These are phyloP conservation scores for Phanerodontia chrysosporium DNA, from an alignment of 768 basidiomycete species.

Conservation along the genomic window DNA sequence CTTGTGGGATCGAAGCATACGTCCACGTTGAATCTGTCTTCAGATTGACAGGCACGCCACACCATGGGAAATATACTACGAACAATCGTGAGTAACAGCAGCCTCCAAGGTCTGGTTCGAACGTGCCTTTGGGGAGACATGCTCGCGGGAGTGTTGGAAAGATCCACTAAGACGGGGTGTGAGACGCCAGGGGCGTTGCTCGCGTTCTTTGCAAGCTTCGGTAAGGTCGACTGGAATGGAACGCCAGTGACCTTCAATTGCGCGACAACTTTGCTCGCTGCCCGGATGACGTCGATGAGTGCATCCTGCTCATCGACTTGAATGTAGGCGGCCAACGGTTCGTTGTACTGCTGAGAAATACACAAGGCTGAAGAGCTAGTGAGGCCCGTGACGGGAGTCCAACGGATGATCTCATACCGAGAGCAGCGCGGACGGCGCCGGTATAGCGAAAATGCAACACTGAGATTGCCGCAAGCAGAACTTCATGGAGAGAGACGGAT, in stretches of 20 bases:
- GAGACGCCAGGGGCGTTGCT: not conserved
- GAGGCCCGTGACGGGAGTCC: no score
- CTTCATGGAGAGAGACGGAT: not conserved
- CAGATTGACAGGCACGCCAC: not conserved
- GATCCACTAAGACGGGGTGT: not conserved
- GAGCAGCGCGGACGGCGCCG: not conserved
- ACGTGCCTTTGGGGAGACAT: no score
- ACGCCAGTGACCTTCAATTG: not conserved
- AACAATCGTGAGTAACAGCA: no score
- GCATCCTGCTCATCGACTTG: no score
- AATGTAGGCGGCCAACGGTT: no score
- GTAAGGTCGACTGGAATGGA: not conserved
- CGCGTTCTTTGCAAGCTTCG: not conserved
- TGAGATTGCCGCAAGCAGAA: not conserved
- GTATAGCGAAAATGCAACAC: not conserved
- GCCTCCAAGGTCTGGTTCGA: no score
- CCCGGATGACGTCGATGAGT: no score
- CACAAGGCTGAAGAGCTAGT: not conserved
- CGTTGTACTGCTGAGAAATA: not conserved
- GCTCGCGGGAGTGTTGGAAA: not conserved
- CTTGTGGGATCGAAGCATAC: not conserved
- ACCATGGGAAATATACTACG: not conserved
- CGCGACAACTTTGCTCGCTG: no score
- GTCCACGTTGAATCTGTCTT: not conserved
- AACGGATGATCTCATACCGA: no score